Evolutionary conservation across 192 early-diverging fungal species (phyloP).

Genomic region (Umbelopsis isabellina): DNA sequence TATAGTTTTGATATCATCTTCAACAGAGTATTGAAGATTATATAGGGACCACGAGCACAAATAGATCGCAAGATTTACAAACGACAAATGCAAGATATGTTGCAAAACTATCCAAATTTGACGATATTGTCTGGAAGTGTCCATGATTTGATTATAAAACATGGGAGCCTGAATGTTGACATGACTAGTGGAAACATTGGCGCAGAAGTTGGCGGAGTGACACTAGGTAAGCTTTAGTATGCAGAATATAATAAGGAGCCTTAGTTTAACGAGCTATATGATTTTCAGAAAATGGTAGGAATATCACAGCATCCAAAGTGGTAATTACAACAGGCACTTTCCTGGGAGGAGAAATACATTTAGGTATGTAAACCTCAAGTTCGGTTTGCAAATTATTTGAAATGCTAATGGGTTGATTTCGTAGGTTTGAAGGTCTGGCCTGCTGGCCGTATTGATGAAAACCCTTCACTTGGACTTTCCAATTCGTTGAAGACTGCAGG

Average conservation of each 20-base stretch:
- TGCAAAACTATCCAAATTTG: constrained; percentile 70
- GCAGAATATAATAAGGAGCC: not conserved
- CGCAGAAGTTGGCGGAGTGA: constrained; percentile 60
- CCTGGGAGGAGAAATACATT: constrained; percentile 81
- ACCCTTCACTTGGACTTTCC: constrained; percentile 75
- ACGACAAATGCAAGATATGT: constrained; percentile 65
- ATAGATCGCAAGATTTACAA: constrained; percentile 82
- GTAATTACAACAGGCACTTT: constrained; percentile 85
- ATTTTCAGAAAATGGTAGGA: constrained; percentile 60
- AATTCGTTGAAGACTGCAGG: constrained; percentile 74
- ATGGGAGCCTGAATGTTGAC: constrained; percentile 15
- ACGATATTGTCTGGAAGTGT: constrained; percentile 71
- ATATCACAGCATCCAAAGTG: constrained; percentile 69
- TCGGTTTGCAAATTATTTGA: not conserved
- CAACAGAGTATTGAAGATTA: not conserved
- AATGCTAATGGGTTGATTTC: not conserved
- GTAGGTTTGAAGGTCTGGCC: constrained; percentile 63
- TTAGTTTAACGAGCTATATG: not conserved
- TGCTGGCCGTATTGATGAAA: constrained; percentile 73
- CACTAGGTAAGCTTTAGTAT: constrained; percentile 51
- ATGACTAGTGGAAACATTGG: not conserved
- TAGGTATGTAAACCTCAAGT: constrained; percentile 51
- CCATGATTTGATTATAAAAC: constrained; percentile 68
- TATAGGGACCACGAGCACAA: constrained; percentile 76
- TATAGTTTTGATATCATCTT: not conserved